Conservation (phyloP, 23 red algal species). For the Gracilariopsis chorda region DNA sequence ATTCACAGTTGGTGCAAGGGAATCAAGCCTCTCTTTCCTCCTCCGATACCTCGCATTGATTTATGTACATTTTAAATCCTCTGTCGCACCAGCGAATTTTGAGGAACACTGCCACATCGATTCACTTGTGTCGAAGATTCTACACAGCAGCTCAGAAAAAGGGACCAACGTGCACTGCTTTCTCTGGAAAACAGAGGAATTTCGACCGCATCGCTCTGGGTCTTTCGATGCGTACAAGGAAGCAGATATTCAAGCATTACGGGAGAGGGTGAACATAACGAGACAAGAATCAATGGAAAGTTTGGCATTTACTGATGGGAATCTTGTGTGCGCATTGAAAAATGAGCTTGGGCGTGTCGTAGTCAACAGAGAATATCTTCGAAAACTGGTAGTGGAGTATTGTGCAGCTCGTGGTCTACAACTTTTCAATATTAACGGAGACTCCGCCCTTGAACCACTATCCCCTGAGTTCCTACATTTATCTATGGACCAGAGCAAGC, state of each 20-base stretch:
- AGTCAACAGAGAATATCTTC: neutral
- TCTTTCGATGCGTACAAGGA: neutral
- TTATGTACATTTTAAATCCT: constrained; percentile 47
- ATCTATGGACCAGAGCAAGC: neutral
- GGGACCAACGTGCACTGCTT: neutral
- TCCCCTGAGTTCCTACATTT: neutral
- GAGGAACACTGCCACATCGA: neutral
- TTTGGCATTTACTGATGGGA: constrained; percentile 32
- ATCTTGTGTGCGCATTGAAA: constrained; percentile 14
- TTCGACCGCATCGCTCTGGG: neutral
- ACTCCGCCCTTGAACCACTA: neutral
- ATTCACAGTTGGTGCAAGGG: constrained; percentile 22
- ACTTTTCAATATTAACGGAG: neutral
- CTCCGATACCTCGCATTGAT: constrained; percentile 44
- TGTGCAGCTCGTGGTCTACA: constrained; percentile 24
- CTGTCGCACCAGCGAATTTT: neutral
- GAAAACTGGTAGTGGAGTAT: constrained; percentile 44
- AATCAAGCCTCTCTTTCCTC: constrained; percentile 46
- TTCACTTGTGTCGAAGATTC: constrained; percentile 7
- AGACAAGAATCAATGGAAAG: constrained; percentile 48
- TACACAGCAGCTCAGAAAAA: neutral
- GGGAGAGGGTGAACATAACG: constrained; percentile 41
- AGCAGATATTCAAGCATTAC: constrained; percentile 48
- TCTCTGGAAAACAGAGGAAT: constrained; percentile 36
- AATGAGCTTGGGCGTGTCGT: constrained; percentile 50